Percentiles rank a stretch among this genome's conserved stretches.
Conservation (phyloP, 805 yeast species). For the Sugiyamaella valdiviana region DNA sequence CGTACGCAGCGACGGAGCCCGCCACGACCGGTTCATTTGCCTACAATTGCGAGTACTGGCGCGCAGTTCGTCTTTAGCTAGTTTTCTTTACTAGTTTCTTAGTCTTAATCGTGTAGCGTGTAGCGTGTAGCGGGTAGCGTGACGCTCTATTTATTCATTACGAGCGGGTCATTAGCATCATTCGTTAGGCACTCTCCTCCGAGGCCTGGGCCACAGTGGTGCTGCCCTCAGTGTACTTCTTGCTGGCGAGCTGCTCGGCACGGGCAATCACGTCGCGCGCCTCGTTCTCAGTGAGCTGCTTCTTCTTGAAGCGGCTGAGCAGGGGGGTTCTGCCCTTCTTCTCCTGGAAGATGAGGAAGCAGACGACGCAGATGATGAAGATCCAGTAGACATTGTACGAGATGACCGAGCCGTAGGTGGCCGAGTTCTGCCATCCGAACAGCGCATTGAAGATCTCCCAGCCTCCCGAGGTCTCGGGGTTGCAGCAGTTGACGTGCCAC, state of each 20-base stretch:
- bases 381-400: slow-evolving; percentile 90
- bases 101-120: neutral
- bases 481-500: slow-evolving; percentile 97
- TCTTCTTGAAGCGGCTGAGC: slow-evolving; percentile 41
- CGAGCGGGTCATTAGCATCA: neutral
- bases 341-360: slow-evolving; percentile 75
- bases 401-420: slow-evolving; percentile 86
- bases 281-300: slow-evolving; percentile 26
- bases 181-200: neutral
- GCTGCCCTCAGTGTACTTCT: slow-evolving; percentile 8
- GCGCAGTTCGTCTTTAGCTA: slow-evolving; percentile 37
- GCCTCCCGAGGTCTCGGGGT: slow-evolving; percentile 85
- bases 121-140: neutral
- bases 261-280: slow-evolving; percentile 19
- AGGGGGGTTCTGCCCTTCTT: slow-evolving; percentile 68
- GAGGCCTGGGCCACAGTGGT: slow-evolving; percentile 2
- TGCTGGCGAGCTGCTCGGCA: slow-evolving; percentile 18
- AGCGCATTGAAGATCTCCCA: slow-evolving; percentile 96
- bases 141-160: neutral
- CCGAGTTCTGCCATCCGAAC: slow-evolving; percentile 96
- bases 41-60: slow-evolving; percentile 67
- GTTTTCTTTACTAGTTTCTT: neutral
- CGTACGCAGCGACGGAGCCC: slow-evolving; percentile 47
- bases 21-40: slow-evolving; percentile 47
- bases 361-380: slow-evolving; percentile 46